Conservation (phyloP, 768 basidiomycete genomes). For the Clathrus columnatus region DNA sequence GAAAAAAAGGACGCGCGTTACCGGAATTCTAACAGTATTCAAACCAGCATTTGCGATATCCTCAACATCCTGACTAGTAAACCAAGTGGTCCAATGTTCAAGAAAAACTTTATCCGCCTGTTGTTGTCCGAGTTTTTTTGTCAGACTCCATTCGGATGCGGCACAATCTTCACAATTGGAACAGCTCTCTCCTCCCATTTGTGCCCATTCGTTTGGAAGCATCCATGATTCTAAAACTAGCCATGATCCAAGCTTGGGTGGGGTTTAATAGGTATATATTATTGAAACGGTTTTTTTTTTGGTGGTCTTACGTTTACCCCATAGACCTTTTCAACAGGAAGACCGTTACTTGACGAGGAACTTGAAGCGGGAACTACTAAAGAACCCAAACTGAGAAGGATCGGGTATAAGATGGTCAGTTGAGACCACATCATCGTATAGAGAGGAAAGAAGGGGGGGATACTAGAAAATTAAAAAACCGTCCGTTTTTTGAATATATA, state of each 20-base stretch:
- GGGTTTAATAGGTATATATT: background rate
- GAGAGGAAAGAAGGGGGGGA: background rate
- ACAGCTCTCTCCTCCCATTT: conserved; percentile 66
- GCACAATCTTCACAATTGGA: conserved; percentile 55
- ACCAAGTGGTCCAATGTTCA: conserved; percentile 50
- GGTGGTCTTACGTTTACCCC: conserved; percentile 61
- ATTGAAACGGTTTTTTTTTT: conserved; percentile 23
- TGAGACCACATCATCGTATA: background rate
- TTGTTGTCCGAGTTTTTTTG: conserved; percentile 51
- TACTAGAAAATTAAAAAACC: background rate
- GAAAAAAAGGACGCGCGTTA: conserved; percentile 23
- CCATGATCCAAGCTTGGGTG: conserved; percentile 33
- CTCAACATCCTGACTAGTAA: conserved; percentile 52
- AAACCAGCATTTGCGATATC: conserved; percentile 46
- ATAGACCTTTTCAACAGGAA: conserved; percentile 39
- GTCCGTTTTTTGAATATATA: no score
- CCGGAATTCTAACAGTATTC: conserved; percentile 72
- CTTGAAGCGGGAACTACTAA: background rate
- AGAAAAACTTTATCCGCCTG: conserved; percentile 16
- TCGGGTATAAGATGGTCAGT: background rate
- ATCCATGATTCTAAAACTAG: conserved; percentile 77
- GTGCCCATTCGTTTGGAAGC: conserved; percentile 64
- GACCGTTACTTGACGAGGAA: background rate
- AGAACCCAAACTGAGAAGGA: background rate
- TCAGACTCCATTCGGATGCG: conserved; percentile 48